Evolutionary conservation across 177 flowering plant species (phyloP), one percentile per base, ranked within the genome.

Genomic region (Telopea speciosissima): DNA sequence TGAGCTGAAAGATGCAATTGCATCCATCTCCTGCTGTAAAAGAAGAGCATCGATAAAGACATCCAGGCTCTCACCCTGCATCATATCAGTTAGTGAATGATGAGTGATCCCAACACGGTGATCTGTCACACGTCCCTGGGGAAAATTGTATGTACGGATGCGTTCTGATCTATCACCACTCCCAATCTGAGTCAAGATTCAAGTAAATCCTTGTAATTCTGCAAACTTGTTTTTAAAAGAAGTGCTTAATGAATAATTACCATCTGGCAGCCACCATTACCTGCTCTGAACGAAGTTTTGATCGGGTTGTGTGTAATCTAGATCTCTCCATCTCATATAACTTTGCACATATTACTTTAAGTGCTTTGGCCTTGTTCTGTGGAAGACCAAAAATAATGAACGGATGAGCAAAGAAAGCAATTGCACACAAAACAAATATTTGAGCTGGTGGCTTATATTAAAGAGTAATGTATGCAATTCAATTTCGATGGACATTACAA

Each of bases 121-220:
- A 84, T 95, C 99, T 33, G 99, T 95, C 60, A 95, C 99, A 45
- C 97, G 94, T 23, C 99, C 98, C 76, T 93, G 99, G 62, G 98
- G 98, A 76, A 92, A 95, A 76, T 95, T 95, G 79, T 91, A 93
- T 1, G 99, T 95, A 12, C 97, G 92, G 23, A 93, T 95, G 62
- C 99, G 90, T 69, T 90, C 99, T 24, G 97, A 95, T 79, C 98
- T 87, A 77, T 95, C 99, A 58, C 98, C 98, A 72, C 97, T 93
- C 12, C 99, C 98, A 73, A 95, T 90, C 98, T 95, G 86, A 67
- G 72, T 36, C 71, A 81, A 77, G 36, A n/a, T 62, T 11, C 33
- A 23, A 70, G 52, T n/a, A 65, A 19, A 24, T 26, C 2, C 1
- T 52, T 52, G 31, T 60, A 10, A 52, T 49, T 49, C 4, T 65